phyloP scores from a whole-genome alignment of 371 early-diverging fungal genomes.

The Syncephalastrum contaminatum region DNA sequence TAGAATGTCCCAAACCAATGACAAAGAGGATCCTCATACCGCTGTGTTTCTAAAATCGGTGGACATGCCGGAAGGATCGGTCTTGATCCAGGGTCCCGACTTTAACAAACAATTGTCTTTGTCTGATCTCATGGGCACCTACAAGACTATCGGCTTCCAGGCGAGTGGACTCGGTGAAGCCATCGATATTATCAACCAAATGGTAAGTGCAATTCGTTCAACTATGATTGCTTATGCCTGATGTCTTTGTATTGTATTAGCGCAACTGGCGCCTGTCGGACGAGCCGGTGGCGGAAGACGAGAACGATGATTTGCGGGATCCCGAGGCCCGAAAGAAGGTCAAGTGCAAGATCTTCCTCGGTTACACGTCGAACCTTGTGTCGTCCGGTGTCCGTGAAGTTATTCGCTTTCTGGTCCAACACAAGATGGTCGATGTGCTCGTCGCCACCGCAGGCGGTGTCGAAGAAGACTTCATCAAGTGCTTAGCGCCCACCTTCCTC shows the following conservation, averaged over 20 bases:
- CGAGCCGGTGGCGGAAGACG: conserved; percentile 70
- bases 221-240: too few relatives aligned
- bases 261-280: conserved; percentile 86
- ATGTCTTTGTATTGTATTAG: conserved; percentile 37
- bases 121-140: conserved; percentile 66
- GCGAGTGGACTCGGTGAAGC: conserved; percentile 88
- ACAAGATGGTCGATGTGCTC: conserved; percentile 90
- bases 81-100: conserved; percentile 82
- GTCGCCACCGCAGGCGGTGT: conserved; percentile 98
- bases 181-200: conserved; percentile 84
- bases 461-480: conserved; percentile 99
- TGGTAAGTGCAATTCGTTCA: conserved; percentile 55
- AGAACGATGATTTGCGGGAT: conserved; percentile 68
- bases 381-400: conserved; percentile 97
- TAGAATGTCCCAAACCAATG: too few relatives aligned
- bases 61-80: conserved; percentile 65
- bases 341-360: conserved; percentile 96
- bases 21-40: too few relatives aligned
- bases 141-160: conserved; percentile 88
- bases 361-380: conserved; percentile 98
- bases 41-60: conserved; percentile 77
- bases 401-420: conserved; percentile 90
- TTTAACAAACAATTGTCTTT: conserved; percentile 76
- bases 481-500: conserved; percentile 89
- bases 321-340: conserved; percentile 60